Percentiles rank a stretch among this genome's conserved stretches.
phyloP scores from a whole-genome alignment of 768 basidiomycete genomes.

The Trametes meyenii region DNA sequence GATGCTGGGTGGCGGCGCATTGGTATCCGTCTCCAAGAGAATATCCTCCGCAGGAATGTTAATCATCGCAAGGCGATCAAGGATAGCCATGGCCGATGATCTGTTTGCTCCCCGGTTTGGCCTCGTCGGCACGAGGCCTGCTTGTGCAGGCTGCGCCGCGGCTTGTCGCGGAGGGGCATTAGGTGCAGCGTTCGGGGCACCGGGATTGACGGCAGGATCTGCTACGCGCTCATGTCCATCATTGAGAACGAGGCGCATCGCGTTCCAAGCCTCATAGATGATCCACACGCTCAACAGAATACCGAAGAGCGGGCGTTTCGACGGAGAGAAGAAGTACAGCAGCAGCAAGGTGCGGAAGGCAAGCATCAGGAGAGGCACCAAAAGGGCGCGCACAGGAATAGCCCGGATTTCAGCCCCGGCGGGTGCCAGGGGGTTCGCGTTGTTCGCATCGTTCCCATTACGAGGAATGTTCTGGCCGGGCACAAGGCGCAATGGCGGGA shows the following conservation, averaged over 20 bases:
- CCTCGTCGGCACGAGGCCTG: neutral
- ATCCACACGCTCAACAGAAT: conserved; percentile 70
- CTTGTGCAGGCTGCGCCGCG: neutral
- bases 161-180: neutral
- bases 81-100: conserved; percentile 24
- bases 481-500: conserved; percentile 51
- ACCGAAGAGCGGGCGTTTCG: conserved; percentile 71
- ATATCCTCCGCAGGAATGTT: conserved; percentile 61
- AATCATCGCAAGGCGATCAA: conserved; percentile 59
- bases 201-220: conserved; percentile 7
- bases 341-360: conserved; percentile 66
- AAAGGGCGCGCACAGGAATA: conserved; percentile 65
- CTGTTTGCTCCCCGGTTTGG: neutral
- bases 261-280: conserved; percentile 75
- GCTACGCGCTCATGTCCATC: conserved; percentile 32
- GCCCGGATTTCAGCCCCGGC: conserved; percentile 48
- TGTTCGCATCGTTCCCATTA: conserved; percentile 38
- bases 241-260: conserved; percentile 52
- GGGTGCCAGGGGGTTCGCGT: conserved; percentile 20
- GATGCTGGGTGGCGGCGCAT: conserved; percentile 46
- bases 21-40: conserved; percentile 41
- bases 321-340: conserved; percentile 77
- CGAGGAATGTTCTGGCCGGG: conserved; percentile 33
- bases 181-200: neutral
- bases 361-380: conserved; percentile 71